Conservation (phyloP, 2,329 filamentous ascomycete genomes). For the Botryotinia narcissicola region DNA sequence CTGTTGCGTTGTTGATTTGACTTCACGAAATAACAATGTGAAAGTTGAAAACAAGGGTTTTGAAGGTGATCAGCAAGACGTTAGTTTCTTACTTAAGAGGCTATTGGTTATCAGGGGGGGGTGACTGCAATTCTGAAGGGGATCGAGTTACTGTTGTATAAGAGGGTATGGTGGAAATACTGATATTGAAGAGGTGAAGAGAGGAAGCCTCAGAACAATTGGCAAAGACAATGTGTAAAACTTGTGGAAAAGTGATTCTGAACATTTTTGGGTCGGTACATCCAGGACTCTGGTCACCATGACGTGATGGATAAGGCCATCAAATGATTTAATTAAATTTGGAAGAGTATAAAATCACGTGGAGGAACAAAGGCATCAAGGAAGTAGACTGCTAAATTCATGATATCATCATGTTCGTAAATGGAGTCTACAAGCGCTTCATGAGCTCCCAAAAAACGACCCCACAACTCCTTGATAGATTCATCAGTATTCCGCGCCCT, state of each 20-base stretch:
- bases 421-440: slow-evolving; percentile 1
- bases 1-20: neutral
- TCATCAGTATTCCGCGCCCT: slow-evolving; percentile 41
- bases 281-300: neutral
- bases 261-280: neutral
- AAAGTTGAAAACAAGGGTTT: neutral
- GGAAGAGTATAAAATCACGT: neutral
- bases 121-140: neutral
- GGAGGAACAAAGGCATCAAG: neutral
- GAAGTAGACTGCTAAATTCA: neutral
- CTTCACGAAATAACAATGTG: neutral
- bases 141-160: neutral
- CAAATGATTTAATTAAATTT: no score
- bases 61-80: neutral
- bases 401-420: slow-evolving; percentile 13
- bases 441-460: neutral
- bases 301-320: neutral
- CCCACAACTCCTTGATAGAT: neutral
- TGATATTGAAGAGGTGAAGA: neutral
- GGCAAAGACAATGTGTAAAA: neutral
- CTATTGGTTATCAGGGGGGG: neutral
- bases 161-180: neutral
- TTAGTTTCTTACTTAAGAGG: neutral
- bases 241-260: neutral
- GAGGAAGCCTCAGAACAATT: neutral